Base-by-base conservation (phyloP, 345 rosid genomes). In the Pugionium dolabratum region DNA sequence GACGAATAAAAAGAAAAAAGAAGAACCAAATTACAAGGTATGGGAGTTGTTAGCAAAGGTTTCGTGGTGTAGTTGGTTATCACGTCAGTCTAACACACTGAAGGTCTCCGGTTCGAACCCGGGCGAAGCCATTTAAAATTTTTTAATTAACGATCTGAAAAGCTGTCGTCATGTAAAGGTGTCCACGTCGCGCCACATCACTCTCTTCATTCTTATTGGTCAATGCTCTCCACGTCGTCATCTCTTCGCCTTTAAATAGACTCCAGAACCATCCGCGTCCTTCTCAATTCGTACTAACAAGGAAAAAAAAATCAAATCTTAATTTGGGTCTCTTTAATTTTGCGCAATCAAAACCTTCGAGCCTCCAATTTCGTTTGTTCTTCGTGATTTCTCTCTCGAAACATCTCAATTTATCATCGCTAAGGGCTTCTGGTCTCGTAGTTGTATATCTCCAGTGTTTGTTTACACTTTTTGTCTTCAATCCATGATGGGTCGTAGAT, bases 31-130 rank as follows among this genome's bases (percentile, higher is more conserved):
- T n/a, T n/a, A n/a, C n/a, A n/a, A n/a, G n/a, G n/a, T n/a, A n/a
- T n/a, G n/a, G n/a, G n/a, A n/a, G n/a, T n/a, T n/a, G n/a, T n/a
- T n/a, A n/a, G 18, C n/a, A 39, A 26, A 42, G 95, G 96, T 89
- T 76, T 89, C 90, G 89, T 86, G 95, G 96, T 91, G 91, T 86
- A 86, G 95, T 91, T 86, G 96, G 95, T 89, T 89, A 91, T 86
- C 95, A 91, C 92, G 90, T 85, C 89, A 85, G 96, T 86, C 90
- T 85, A 86, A 89, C 96, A 89, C 98, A 85, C 85, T 91, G 86
- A 88, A 88, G 91, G 96, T 88, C 90, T 88, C 89, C 89, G 89
- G 85, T 91, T 91, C 91, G 78, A 91, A 66, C 57, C 88, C 87
- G 89, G 94, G 89, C 84, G 94, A 88, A 76, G 72, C 72, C 76